Conservation (phyloP, 371 early-diverging fungal genomes). For the Quaeritorhiza haematococci region DNA sequence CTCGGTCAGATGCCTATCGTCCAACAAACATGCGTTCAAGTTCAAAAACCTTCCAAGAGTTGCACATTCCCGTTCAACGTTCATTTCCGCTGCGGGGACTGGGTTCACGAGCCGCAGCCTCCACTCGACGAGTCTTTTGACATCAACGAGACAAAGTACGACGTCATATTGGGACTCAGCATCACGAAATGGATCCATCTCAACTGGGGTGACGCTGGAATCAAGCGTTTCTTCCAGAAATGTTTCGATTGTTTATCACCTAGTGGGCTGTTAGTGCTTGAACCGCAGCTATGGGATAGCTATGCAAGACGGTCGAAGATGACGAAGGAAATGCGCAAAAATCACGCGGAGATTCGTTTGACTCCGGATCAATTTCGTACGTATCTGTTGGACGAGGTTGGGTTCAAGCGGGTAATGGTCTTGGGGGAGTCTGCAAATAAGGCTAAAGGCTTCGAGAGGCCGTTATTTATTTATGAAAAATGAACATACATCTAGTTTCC, state of each 20-base stretch:
- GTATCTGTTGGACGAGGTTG: conserved; percentile 29
- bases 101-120: conserved; percentile 38
- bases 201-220: conserved; percentile 67
- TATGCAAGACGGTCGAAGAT: conserved; percentile 50
- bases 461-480: no score
- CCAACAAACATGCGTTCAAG: neutral
- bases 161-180: conserved; percentile 46
- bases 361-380: conserved; percentile 36
- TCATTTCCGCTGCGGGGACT: conserved; percentile 51
- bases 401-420: conserved; percentile 23
- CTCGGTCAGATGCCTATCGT: conserved; percentile 46
- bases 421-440: conserved; percentile 23
- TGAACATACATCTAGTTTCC: no score
- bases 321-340: conserved; percentile 25
- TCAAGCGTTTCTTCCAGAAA: conserved; percentile 65
- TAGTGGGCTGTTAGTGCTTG: conserved; percentile 68
- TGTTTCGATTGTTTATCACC: conserved; percentile 47
- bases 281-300: conserved; percentile 60
- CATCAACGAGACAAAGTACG: conserved; percentile 17
- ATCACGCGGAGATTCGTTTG: conserved; percentile 29
- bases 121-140: neutral
- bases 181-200: conserved; percentile 85
- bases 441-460: no score
- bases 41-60: neutral
- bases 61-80: conserved; percentile 60